Conservation (phyloP, 2,329 filamentous ascomycete genomes). For the Emergomyces pasteurianus region DNA sequence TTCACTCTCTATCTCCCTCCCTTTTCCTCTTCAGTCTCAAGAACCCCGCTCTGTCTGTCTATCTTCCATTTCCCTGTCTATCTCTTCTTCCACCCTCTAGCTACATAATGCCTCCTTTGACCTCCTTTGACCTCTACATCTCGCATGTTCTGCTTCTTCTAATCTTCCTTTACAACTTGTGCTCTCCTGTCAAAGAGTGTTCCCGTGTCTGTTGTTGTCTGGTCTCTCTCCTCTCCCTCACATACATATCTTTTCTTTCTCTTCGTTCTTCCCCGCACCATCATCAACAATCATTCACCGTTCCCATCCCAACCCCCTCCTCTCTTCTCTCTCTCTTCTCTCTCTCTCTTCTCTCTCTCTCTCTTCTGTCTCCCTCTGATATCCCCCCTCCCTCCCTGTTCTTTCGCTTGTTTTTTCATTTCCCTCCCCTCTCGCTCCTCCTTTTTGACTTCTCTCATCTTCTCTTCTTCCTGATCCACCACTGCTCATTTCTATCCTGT, state of each 20-base stretch:
- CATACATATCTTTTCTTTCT: neutral
- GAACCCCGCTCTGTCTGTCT: too few species aligned
- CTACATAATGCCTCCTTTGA: too few species aligned
- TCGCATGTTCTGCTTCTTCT: neutral
- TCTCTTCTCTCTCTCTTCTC: too few species aligned
- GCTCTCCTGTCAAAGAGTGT: neutral
- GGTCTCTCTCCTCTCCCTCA: too few species aligned
- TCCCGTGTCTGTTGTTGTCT: neutral
- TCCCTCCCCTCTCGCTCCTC: neutral
- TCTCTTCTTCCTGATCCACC: neutral
- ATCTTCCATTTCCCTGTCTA: too few species aligned
- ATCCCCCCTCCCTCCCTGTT: neutral
- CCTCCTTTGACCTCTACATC: too few species aligned
- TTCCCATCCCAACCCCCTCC: neutral
- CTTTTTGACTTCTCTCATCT: neutral
- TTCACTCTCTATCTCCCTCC: neutral
- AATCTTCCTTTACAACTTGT: neutral
- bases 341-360: too few species aligned
- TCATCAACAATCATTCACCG: neutral
- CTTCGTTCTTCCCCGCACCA: neutral
- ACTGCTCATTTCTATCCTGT: neutral
- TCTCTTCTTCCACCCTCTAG: too few species aligned
- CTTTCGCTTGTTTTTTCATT: neutral
- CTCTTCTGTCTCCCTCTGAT: too few species aligned
- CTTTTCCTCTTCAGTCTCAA: neutral